phyloP scores from a whole-genome alignment of 2,329 filamentous ascomycete species.

The Eurotiales sp. region DNA sequence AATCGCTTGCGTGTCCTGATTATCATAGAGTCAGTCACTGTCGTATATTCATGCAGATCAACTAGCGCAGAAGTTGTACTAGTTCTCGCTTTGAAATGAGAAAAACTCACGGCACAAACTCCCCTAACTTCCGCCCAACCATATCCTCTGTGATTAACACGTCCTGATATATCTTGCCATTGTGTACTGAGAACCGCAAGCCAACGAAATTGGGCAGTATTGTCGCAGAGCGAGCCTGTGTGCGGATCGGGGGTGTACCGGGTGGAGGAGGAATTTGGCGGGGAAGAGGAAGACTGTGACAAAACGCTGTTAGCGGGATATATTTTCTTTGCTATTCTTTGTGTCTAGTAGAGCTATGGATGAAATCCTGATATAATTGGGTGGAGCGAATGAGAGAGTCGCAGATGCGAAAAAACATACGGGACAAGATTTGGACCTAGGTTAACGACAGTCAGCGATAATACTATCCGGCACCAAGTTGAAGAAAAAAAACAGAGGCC shows the following conservation, averaged over 20 bases:
- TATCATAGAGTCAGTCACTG: neutral
- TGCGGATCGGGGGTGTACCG: slow-evolving; percentile 70
- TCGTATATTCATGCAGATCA: neutral
- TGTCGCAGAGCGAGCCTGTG: slow-evolving; percentile 80
- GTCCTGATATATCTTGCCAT: slow-evolving; percentile 82
- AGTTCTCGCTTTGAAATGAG: neutral
- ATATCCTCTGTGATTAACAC: slow-evolving; percentile 88
- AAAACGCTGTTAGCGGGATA: no score
- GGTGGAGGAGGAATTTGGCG: slow-evolving; percentile 51
- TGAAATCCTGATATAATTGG: no score
- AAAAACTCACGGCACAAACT: slow-evolving; percentile 75
- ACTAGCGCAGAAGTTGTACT: no score
- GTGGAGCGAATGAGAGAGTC: no score
- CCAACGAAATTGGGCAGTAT: slow-evolving; percentile 92
- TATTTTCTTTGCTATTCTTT: no score
- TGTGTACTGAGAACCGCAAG: slow-evolving; percentile 83
- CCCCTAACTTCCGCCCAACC: slow-evolving; percentile 92
- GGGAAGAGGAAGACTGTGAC: slow-evolving; percentile 37
- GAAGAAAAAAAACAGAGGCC: slow-evolving; percentile 18
- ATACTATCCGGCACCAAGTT: neutral
- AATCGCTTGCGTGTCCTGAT: slow-evolving; percentile 64
- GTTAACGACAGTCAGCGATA: neutral
- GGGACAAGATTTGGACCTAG: slow-evolving; percentile 67
- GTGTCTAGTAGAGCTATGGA: no score
- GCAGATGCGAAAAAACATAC: slow-evolving; percentile 49